Evolutionary conservation across 257 asterid species (phyloP), one percentile per base, ranked within the genome.

Genomic region (Prunella vulgaris): DNA sequence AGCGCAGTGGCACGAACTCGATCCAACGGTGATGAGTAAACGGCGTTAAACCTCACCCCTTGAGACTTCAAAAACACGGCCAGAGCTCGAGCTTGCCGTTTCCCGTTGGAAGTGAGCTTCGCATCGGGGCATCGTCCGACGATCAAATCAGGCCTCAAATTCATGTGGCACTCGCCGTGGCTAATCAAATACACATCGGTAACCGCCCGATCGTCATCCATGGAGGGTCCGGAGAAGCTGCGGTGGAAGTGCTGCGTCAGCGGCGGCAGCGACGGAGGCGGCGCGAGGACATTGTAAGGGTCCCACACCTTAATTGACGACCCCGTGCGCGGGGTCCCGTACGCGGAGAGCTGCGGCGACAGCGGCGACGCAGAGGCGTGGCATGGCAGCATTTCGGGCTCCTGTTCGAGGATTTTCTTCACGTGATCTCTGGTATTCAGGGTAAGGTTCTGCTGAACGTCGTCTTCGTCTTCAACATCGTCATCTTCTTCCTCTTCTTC

Each of bases 331-430:
- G 97, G 97, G 1, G 97, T 93, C 21, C 90, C 89, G 60, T 88
- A 76, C 20, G 96, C 78, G 66, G 99, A 93, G 15, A 87, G 89
- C 91, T 93, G 99, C 32, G 99, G 97, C 56, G 96, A 90, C 0
- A 93, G 90, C 7, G 99, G 99, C 7, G 99, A 93, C 5, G 97
- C 99, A 37, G 99, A 90, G 60, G 96, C 87, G 85, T 93, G 96
- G 82, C 90, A 94, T n/a, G 97, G 96, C 62, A 89, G 86, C 86
- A 89, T 93, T 73, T 93, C 99, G 5, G 99, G 99, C 74, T 93
- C 99, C 72, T 93, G 99, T 71, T 88, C 81, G 4, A 93, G 89
- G 57, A 90, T 86, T 67, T 89, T 93, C 84, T 90, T 93, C 0
- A 82, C 86, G 24, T 68, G 90, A 28, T 70, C 88, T 28, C 71